Evolutionary conservation across 1,284 basidiomycete species (phyloP).

Genomic region (Heliocybe sulcata): DNA sequence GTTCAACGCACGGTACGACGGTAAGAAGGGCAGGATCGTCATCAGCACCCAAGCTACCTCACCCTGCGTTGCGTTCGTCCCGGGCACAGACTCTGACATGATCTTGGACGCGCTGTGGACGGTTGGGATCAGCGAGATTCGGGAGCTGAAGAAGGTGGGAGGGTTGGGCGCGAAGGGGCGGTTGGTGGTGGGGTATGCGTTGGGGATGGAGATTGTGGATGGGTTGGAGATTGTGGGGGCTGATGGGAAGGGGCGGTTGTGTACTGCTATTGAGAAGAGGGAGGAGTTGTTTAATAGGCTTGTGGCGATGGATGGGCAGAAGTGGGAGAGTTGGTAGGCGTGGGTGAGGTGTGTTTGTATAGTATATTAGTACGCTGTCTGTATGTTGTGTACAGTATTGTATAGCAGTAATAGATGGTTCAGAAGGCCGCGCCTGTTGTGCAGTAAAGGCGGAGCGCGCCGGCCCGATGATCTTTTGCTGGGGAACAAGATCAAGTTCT

Average conservation of each 20-base stretch:
- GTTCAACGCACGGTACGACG: neutral
- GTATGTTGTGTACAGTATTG: too few species aligned
- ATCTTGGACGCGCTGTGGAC: neutral
- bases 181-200: slow-evolving; percentile 50
- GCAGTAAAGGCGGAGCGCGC: too few species aligned
- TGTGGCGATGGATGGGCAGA: neutral
- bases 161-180: slow-evolving; percentile 32
- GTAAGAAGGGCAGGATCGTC: neutral
- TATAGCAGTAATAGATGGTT: too few species aligned
- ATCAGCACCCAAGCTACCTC: neutral
- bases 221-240: slow-evolving; percentile 40
- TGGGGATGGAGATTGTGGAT: slow-evolving; percentile 45
- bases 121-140: neutral
- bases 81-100: neutral
- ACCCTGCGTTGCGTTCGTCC: neutral
- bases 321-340: slow-evolving; percentile 2
- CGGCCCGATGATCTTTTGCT: too few species aligned
- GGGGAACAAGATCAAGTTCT: too few species aligned
- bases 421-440: too few species aligned
- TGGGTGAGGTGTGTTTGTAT: neutral
- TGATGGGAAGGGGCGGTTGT: slow-evolving; percentile 37
- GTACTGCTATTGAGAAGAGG: slow-evolving; percentile 31
- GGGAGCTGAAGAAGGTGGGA: slow-evolving; percentile 1
- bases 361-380: too few species aligned
- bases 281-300: slow-evolving; percentile 27